These are phyloP conservation scores for Dendrobium huoshanense DNA, from an alignment of 106 monocot genomes.

Conservation along the genomic window DNA sequence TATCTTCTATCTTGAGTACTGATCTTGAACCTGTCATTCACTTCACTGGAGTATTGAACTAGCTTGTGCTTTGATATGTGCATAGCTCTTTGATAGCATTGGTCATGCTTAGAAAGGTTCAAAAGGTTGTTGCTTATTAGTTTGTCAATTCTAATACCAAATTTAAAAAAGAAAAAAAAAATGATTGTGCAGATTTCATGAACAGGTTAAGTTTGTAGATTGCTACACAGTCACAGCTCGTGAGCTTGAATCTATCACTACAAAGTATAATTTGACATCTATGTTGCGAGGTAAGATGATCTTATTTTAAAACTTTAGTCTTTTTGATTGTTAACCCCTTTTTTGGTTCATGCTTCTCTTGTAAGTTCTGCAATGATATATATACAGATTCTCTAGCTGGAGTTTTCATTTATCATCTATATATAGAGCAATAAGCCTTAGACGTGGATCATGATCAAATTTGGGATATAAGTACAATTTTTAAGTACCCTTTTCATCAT, in stretches of 20 bases:
- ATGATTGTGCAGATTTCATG: constrained; percentile 13
- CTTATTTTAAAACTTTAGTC: neutral
- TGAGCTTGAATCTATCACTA: constrained; percentile 68
- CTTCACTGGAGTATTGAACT: neutral
- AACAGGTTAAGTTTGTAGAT: constrained; percentile 83
- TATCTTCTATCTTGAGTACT: neutral
- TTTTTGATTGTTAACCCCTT: neutral
- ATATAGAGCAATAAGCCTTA: neutral
- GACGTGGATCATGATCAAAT: neutral
- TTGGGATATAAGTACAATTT: neutral
- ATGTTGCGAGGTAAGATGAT: constrained; percentile 57
- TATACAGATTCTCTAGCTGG: neutral
- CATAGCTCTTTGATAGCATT: neutral
- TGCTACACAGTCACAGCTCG: constrained; percentile 62
- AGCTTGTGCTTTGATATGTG: neutral
- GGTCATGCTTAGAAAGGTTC: neutral
- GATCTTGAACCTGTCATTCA: neutral
- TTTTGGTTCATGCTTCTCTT: neutral
- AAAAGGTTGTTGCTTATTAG: neutral
- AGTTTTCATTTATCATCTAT: neutral
- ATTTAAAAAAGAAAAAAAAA: neutral
- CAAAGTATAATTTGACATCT: constrained; percentile 67
- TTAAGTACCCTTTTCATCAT: neutral
- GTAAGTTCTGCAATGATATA: neutral
- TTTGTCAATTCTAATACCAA: neutral